Percentiles rank a stretch among this genome's conserved stretches.
These are phyloP conservation scores for Trichoderma koningii DNA, from an alignment of 2,329 filamentous ascomycete species.

Conservation along the genomic window DNA sequence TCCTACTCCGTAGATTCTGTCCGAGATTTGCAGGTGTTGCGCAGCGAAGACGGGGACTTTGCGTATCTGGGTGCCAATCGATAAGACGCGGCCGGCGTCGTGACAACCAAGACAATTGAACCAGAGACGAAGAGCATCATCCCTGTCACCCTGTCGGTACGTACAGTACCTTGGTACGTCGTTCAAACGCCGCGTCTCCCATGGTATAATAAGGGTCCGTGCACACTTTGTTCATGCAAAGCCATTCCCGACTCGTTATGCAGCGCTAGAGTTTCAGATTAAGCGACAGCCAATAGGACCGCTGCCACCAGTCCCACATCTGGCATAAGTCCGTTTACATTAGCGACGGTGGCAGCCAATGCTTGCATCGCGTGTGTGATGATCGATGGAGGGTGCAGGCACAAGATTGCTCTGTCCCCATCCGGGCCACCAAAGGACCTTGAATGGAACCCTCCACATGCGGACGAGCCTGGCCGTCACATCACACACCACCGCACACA, in stretches of 20 bases:
- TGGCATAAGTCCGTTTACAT: constrained; percentile 28
- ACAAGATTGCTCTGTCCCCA: constrained; percentile 4
- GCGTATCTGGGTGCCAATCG: background rate
- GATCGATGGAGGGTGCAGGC: constrained; percentile 15
- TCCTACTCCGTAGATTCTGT: background rate
- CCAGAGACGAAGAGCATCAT: background rate
- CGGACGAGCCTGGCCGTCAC: constrained; percentile 17
- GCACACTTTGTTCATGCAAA: constrained; percentile 27
- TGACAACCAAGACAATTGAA: background rate
- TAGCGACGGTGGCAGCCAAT: constrained; percentile 27
- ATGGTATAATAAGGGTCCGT: constrained; percentile 12
- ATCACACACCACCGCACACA: constrained; percentile 7
- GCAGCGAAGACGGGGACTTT: too few relatives aligned
- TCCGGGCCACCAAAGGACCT: constrained; percentile 2
- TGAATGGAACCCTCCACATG: constrained; percentile 24
- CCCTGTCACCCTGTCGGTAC: background rate
- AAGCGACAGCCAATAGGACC: constrained; percentile 37
- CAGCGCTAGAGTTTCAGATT: constrained; percentile 44
- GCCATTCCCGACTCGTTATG: constrained; percentile 34
- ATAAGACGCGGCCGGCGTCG: constrained; percentile 1
- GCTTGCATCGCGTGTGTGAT: constrained; percentile 20
- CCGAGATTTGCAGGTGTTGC: background rate
- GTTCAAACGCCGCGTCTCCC: background rate
- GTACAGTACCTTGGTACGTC: background rate
- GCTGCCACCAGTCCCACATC: constrained; percentile 32